phyloP scores from a whole-genome alignment of 768 basidiomycete species.

The Rhodotorula paludigena region DNA sequence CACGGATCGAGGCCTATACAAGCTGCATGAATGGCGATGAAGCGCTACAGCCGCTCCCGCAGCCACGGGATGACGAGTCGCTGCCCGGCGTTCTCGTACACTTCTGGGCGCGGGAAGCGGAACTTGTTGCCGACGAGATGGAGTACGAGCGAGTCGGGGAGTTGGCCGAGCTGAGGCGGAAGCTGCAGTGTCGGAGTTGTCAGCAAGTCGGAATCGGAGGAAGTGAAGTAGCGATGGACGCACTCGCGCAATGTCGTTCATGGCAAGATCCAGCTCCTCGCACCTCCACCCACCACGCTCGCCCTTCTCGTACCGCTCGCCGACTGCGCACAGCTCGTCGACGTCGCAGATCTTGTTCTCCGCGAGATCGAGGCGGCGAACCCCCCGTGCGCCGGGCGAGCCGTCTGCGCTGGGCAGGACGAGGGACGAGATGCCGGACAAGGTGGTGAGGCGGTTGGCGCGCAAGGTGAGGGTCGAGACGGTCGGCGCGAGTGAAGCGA shows the following conservation, averaged over 20 bases:
- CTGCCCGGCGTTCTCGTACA: constrained; percentile 23
- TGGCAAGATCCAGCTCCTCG: constrained; percentile 21
- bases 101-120: constrained; percentile 26
- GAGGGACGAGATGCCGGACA: constrained; percentile 10
- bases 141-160: constrained; percentile 14
- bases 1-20: no score
- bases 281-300: constrained; percentile 6
- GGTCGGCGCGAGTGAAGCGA: background rate
- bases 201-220: background rate
- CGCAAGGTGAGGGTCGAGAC: constrained; percentile 10
- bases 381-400: no score
- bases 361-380: constrained; percentile 7
- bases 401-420: background rate
- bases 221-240: background rate
- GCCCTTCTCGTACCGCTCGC: background rate
- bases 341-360: constrained; percentile 14
- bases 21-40: no score
- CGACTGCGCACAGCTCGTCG: constrained; percentile 7
- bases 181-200: constrained; percentile 2
- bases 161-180: constrained; percentile 16
- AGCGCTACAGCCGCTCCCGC: constrained; percentile 16
- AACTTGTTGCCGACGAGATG: constrained; percentile 26
- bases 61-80: constrained; percentile 14
- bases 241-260: constrained; percentile 20
- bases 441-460: constrained; percentile 23